These are phyloP conservation scores for Wilhelminamyces savonicus DNA, from an alignment of 805 yeast genomes.

Conservation along the genomic window DNA sequence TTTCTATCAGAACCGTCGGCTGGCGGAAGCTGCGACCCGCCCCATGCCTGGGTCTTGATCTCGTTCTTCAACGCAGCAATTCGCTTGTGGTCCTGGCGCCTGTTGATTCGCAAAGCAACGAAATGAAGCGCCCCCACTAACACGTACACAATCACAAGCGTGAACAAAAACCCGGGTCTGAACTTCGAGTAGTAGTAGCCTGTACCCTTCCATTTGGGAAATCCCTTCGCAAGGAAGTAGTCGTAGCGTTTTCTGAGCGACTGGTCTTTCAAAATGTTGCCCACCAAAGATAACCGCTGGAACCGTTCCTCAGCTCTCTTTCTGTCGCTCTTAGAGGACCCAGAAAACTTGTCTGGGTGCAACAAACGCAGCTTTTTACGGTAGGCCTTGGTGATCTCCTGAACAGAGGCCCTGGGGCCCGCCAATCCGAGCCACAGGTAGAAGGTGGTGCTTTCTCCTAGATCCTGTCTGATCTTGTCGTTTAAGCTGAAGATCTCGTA, in stretches of 20 bases:
- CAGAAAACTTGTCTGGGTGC: constrained; percentile 76
- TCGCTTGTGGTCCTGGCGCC: constrained; percentile 52
- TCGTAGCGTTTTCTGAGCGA: constrained; percentile 68
- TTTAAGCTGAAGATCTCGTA: constrained; percentile 74
- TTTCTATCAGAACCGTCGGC: constrained; percentile 44
- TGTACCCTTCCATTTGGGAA: constrained; percentile 74
- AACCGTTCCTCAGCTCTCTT: constrained; percentile 62
- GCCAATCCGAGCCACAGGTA: constrained; percentile 60
- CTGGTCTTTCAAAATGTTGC: constrained; percentile 58
- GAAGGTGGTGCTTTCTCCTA: constrained; percentile 57
- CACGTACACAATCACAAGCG: constrained; percentile 44
- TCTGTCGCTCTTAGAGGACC: constrained; percentile 20
- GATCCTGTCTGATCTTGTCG: constrained; percentile 54
- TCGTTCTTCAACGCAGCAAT: constrained; percentile 46
- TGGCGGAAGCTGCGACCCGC: constrained; percentile 42
- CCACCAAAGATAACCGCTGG: constrained; percentile 70
- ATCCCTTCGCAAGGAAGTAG: constrained; percentile 74
- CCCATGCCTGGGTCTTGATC: constrained; percentile 52
- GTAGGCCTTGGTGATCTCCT: constrained; percentile 60
- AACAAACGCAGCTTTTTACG: constrained; percentile 62
- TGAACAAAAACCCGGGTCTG: constrained; percentile 57
- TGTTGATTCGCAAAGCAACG: constrained; percentile 45
- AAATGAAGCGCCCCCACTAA: constrained; percentile 55
- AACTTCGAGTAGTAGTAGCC: constrained; percentile 61
- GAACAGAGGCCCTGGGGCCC: constrained; percentile 41